Evolutionary conservation across 148 eudicot species (phyloP), one percentile per base, ranked within the genome.

Genomic region (Rhododendron ovatum): DNA sequence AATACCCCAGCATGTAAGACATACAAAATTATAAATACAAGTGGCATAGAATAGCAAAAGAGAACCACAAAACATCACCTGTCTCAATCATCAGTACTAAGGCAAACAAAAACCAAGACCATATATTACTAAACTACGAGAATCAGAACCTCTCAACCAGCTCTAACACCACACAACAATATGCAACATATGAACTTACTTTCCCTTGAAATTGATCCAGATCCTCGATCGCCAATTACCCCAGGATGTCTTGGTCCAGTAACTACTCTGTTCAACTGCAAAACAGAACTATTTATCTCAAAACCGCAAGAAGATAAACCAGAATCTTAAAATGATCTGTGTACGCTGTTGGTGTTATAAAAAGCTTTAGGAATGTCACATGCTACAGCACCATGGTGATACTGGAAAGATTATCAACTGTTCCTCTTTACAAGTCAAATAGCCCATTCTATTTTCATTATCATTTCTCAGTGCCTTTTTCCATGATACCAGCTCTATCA

Each of bases 171-270:
- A 28, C 89, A 14, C n/a, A 80, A 67, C 14, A 22, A n/a, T 18
- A 43, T 78, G 78, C 47, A 78, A 78, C 35, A 57, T 37, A 82
- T 65, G 69, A 73, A 91, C 99, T 95, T 87, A 97, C 99, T 97
- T 91, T 93, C 99, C 91, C 99, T 94, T 12, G 98, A 96, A 92
- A 96, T 92, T 83, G 99, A 95, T 87, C 98, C 98, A 88, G 99
- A 97, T 87, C 98, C 96, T 77, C 98, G 93, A 84, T 97, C 99
- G 65, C 99, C 99, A 90, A 97, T 97, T 84, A 97, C 98, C 51
- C 99, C 99, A 81, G 96, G 98, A 92, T 92, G 94, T 89, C 93
- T 91, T 88, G 99, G 98, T 87, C 99, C 99, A 30, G 95, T 89
- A 84, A 97, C 99, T 88, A 75, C 91, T 90, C 92, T 93, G 93